phyloP scores from a whole-genome alignment of 495 filamentous ascomycete genomes.

The Astrothelium subdiscretum region DNA sequence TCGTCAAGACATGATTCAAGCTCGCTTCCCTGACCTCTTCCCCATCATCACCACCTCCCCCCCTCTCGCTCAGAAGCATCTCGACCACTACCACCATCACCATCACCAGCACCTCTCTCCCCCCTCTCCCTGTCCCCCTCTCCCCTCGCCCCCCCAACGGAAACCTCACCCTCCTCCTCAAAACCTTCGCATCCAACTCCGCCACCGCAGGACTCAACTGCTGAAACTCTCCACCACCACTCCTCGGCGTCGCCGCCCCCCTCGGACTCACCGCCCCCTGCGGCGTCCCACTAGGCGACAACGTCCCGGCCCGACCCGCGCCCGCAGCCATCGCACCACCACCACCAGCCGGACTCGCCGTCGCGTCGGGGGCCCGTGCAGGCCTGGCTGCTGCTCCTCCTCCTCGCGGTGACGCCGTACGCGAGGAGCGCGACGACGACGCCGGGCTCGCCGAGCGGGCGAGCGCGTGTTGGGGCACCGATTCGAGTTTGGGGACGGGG shows the following conservation, averaged over 20 bases:
- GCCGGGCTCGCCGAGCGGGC: neutral
- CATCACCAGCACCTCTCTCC: constrained; percentile 7
- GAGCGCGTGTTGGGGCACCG: neutral
- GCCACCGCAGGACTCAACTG: constrained; percentile 5
- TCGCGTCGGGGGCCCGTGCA: no score
- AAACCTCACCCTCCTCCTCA: constrained; percentile 7
- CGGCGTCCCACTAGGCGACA: neutral
- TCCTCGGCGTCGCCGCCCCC: neutral
- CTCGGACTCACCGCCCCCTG: constrained; percentile 6
- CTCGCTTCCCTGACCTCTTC: constrained; percentile 29
- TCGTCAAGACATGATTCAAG: constrained; percentile 79
- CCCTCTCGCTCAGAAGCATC: no score
- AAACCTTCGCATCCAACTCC: constrained; percentile 4
- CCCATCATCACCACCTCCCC: neutral
- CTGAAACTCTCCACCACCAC: neutral
- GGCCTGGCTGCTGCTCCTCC: constrained; percentile 4
- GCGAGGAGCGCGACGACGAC: neutral
- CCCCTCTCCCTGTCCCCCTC: constrained; percentile 9
- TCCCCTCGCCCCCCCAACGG: neutral
- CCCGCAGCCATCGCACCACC: neutral
- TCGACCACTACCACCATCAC: constrained; percentile 9
- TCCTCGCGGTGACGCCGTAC: neutral
- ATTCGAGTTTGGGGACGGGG: neutral
- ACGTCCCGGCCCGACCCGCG: neutral
- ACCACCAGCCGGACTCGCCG: constrained; percentile 3